phyloP scores from a whole-genome alignment of 495 filamentous ascomycete genomes.

The Jackrogersella minutella region DNA sequence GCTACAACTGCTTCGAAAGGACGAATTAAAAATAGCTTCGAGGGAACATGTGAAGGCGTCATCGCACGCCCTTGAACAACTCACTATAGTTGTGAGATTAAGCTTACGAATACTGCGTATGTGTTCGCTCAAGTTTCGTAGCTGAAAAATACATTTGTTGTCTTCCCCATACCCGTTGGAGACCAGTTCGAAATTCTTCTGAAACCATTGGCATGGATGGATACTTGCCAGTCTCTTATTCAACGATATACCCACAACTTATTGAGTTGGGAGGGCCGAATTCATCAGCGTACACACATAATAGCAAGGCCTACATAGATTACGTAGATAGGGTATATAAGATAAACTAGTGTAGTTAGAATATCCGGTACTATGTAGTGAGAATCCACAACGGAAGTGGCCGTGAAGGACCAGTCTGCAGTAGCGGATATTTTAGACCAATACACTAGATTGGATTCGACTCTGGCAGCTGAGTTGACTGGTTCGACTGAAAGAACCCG shows the following conservation, averaged over 20 bases:
- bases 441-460: conserved; percentile 1
- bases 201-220: neutral
- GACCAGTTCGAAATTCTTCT: neutral
- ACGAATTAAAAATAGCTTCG: conserved; percentile 11
- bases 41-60: neutral
- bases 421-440: neutral
- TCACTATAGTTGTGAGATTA: neutral
- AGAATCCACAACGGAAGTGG: conserved; percentile 14
- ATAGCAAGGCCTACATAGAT: no score
- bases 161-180: neutral
- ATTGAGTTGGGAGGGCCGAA: neutral
- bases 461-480: neutral
- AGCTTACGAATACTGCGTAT: neutral
- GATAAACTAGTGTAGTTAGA: no score
- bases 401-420: neutral
- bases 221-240: neutral
- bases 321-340: no score
- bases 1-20: conserved; percentile 8
- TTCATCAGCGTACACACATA: neutral
- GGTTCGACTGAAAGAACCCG: neutral
- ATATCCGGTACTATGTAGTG: neutral
- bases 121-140: neutral
- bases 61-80: neutral
- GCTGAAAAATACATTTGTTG: neutral
- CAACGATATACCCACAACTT: neutral